A percentile compares a stretch with the other conserved stretches of the same genome.
These are phyloP conservation scores for Solanum piurae DNA, from an alignment of 257 asterid genomes.

Conservation along the genomic window DNA sequence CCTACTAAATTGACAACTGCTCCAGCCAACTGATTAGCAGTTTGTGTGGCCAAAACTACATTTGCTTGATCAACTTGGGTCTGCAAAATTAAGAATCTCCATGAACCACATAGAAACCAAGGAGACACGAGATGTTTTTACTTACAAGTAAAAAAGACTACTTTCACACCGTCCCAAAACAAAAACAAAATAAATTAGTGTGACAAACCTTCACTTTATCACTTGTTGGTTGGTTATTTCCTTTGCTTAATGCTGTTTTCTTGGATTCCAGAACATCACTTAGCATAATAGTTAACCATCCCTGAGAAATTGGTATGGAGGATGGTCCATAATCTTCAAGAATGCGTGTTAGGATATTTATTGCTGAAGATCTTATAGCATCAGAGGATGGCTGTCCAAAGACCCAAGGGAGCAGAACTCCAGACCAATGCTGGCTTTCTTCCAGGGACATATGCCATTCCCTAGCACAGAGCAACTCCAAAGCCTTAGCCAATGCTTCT, in stretches of 20 bases:
- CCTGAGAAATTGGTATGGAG: slow-evolving; percentile 85
- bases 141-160: not conserved
- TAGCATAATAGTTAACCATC: slow-evolving; percentile 80
- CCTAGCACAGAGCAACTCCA: slow-evolving; percentile 59
- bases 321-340: slow-evolving; percentile 98
- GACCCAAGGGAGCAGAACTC: slow-evolving; percentile 82
- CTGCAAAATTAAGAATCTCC: slow-evolving; percentile 40
- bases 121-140: not conserved
- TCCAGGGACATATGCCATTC: slow-evolving; percentile 84
- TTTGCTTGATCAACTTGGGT: slow-evolving; percentile 87
- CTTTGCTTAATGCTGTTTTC: slow-evolving; percentile 48
- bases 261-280: slow-evolving; percentile 55
- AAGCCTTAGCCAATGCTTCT: slow-evolving; percentile 85
- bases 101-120: slow-evolving; percentile 6
- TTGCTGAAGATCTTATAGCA: slow-evolving; percentile 64
- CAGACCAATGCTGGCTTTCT: slow-evolving; percentile 93
- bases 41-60: slow-evolving; percentile 73
- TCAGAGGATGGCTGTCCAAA: slow-evolving; percentile 60
- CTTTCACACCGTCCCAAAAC: not conserved
- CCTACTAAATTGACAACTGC: slow-evolving; percentile 95
- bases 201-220: slow-evolving; percentile 78
- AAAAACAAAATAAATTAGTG: not conserved
- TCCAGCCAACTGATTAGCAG: slow-evolving; percentile 65
- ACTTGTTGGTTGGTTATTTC: slow-evolving; percentile 42
- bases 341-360: slow-evolving; percentile 69